Conservation (phyloP, 2,329 filamentous ascomycete species). For the Fusarium dimerum region DNA sequence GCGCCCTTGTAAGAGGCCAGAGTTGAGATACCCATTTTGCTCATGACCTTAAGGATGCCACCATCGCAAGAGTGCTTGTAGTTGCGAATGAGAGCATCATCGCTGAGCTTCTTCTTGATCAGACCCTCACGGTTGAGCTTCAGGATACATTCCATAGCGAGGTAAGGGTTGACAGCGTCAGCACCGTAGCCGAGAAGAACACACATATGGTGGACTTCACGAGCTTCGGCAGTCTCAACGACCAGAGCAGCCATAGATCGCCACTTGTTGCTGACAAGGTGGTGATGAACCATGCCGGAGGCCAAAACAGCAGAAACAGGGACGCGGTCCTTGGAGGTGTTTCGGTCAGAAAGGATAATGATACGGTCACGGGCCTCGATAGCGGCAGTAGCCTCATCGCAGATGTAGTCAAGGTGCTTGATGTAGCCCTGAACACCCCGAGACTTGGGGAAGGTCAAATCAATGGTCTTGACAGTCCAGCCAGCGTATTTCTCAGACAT, state of each 20-base stretch:
- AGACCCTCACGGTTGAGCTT: slow-evolving; percentile 94
- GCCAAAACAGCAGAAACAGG: slow-evolving; percentile 84
- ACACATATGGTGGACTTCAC: slow-evolving; percentile 98
- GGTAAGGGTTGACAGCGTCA: slow-evolving; percentile 91
- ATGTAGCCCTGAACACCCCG: slow-evolving; percentile 84
- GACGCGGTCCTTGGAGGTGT: slow-evolving; percentile 78
- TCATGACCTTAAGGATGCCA: slow-evolving; percentile 98
- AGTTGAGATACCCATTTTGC: slow-evolving; percentile 98
- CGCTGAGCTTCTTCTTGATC: slow-evolving; percentile 83
- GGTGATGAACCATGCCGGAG: slow-evolving; percentile 92
- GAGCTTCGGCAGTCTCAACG: slow-evolving; percentile 90
- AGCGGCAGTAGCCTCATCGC: slow-evolving; percentile 78
- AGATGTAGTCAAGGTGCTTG: slow-evolving; percentile 84
- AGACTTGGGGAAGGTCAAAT: slow-evolving; percentile 88
- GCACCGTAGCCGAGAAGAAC: slow-evolving; percentile 95
- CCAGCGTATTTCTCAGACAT: slow-evolving; percentile 70
- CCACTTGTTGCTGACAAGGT: slow-evolving; percentile 95
- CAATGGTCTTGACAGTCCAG: slow-evolving; percentile 89
- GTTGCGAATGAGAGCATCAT: slow-evolving; percentile 85
- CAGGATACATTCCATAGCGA: slow-evolving; percentile 93
- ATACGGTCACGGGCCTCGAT: slow-evolving; percentile 83
- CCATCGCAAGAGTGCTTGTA: slow-evolving; percentile 97
- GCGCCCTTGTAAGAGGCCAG: slow-evolving; percentile 96
- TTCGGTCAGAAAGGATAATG: slow-evolving; percentile 86
- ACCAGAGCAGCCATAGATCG: slow-evolving; percentile 83